These are phyloP conservation scores for Solanum lycopersicoides DNA, from an alignment of 257 asterid species.

Conservation along the genomic window DNA sequence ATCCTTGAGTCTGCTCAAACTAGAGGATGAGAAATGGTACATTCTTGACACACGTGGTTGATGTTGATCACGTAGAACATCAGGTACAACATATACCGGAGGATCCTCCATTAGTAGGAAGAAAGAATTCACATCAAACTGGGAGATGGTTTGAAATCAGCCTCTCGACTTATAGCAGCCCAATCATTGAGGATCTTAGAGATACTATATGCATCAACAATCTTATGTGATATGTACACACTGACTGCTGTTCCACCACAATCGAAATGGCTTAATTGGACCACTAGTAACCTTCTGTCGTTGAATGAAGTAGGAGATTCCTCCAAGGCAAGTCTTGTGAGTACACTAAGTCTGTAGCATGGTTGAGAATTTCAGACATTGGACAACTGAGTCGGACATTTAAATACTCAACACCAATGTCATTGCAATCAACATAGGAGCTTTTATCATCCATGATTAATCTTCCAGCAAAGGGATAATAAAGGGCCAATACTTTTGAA, in stretches of 20 bases:
- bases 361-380: background rate
- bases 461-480: background rate
- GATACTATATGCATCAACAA: background rate
- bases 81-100: background rate
- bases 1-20: background rate
- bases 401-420: background rate
- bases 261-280: background rate
- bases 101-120: background rate
- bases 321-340: background rate
- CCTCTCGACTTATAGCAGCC: background rate
- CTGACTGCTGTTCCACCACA: background rate
- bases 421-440: background rate
- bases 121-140: background rate
- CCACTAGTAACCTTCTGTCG: background rate
- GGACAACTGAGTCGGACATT: background rate
- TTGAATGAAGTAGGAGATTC: background rate
- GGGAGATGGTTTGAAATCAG: background rate
- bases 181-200: background rate
- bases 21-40: background rate
- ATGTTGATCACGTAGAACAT: background rate
- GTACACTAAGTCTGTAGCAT: background rate
- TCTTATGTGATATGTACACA: background rate
- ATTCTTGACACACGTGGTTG: background rate
- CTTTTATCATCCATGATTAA: background rate
- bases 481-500: background rate